phyloP scores from a whole-genome alignment of 768 basidiomycete genomes.

The Lactifluus volemus region DNA sequence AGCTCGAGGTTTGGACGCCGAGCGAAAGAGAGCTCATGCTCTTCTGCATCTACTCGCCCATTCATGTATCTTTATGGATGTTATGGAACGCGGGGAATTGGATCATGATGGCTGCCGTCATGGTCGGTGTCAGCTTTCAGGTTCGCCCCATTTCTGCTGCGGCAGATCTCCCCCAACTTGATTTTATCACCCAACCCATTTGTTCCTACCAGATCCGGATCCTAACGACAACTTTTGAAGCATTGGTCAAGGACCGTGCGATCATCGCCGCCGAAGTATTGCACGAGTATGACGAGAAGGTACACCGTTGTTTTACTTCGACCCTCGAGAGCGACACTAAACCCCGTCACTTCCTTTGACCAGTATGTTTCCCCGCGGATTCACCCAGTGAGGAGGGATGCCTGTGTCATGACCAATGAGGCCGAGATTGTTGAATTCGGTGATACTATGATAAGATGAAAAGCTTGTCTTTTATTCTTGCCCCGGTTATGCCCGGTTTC shows the following conservation, averaged over 20 bases:
- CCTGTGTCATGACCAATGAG: slow-evolving; percentile 79
- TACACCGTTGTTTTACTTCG: slow-evolving; percentile 26
- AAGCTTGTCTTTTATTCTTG: background rate
- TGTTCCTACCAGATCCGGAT: slow-evolving; percentile 36
- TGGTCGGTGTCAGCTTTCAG: slow-evolving; percentile 59
- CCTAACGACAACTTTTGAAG: slow-evolving; percentile 48
- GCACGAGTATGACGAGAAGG: slow-evolving; percentile 76
- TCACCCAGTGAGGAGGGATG: slow-evolving; percentile 68
- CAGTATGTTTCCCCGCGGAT: slow-evolving; percentile 82
- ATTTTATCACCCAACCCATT: background rate
- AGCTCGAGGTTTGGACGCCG: slow-evolving; percentile 72
- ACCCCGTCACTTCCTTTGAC: background rate
- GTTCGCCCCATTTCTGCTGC: slow-evolving; percentile 29
- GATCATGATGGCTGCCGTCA: slow-evolving; percentile 60
- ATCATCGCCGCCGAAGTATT: slow-evolving; percentile 74
- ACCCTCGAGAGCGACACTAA: background rate
- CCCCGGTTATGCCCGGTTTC: background rate
- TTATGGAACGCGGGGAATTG: slow-evolving; percentile 64
- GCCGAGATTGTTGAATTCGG: slow-evolving; percentile 59
- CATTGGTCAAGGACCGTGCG: slow-evolving; percentile 62
- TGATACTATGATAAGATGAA: slow-evolving; percentile 2
- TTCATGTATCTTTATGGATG: slow-evolving; percentile 66
- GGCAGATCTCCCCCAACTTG: background rate
- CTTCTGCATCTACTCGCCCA: slow-evolving; percentile 72
- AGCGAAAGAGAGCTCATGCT: slow-evolving; percentile 60